Base-by-base conservation (phyloP, 2,329 filamentous ascomycete species). In the Leptographium lundbergii region DNA sequence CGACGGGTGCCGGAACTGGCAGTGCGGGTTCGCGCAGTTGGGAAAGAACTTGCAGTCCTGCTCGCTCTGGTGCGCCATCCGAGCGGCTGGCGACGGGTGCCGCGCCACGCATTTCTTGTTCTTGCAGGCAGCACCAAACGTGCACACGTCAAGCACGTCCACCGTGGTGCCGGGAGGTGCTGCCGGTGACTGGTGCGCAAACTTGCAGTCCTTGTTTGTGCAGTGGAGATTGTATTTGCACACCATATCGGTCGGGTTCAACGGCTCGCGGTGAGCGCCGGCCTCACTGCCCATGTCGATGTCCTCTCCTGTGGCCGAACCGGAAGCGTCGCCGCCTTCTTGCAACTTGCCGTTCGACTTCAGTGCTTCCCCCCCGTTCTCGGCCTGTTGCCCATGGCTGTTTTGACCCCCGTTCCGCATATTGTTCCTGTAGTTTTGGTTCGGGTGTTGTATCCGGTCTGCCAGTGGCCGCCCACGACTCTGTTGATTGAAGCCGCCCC, bases 161-260 rank as follows among this genome's bases (percentile, higher is more conserved):
- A 97, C 78, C 0, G 85, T 80, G 2, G 81, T 82, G 32, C 87
- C 88, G 2, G 87, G 86, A 4, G 89, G 87, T 36, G 92, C 91
- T 2, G 88, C 91, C 2, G 94, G 91, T 19, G 91, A 96, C 74
- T 96, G 92, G 68, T 99, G 94, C 22, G 90, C 94, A 70, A 90
- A 99, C 64, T 86, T 87, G 75, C 94, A 99, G 62, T 95, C 89
- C 65, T 83, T 84, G 72, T 95, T 95, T 47, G 87, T 89, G 76
- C 94, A 99, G 63, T 82, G 79, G 58, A 94, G 77, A 74, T 97
- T 96, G 77, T 85, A 99, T 67, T 88, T 89, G 81, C 94, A 99
- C 62, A 92, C 77, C 17, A 78, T 87, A 55, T 88, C 82, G 6
- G 84, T 79, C n/a, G 77, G 75, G 67, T 78, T 82, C 45, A 68